A percentile compares a stretch with the other conserved stretches of the same genome.
Evolutionary conservation across 2,329 filamentous ascomycete species (phyloP).

Genomic region (Macrophomina phaseolina): DNA sequence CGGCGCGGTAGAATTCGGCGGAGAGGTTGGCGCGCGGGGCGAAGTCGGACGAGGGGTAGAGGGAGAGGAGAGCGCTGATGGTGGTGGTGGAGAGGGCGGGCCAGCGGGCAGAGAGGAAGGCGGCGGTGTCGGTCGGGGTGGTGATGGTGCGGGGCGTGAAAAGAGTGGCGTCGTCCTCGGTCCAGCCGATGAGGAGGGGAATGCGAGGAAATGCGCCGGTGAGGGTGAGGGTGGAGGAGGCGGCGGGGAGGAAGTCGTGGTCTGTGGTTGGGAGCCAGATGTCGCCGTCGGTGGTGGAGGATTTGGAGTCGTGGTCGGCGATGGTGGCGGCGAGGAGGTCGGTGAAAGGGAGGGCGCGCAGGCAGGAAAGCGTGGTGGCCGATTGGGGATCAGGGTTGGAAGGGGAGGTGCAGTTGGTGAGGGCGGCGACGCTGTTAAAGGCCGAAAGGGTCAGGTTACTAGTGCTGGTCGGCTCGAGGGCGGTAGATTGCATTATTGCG

Average conservation of each 20-base stretch:
- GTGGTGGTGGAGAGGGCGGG: conserved; percentile 41
- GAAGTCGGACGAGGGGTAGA: conserved; percentile 53
- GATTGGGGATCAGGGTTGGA: conserved; percentile 46
- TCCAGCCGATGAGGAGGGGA: conserved; percentile 53
- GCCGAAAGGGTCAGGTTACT: conserved; percentile 58
- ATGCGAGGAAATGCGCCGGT: conserved; percentile 49
- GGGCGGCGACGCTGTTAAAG: conserved; percentile 55
- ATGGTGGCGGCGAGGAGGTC: conserved; percentile 53
- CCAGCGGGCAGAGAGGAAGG: conserved; percentile 50
- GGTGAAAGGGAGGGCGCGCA: conserved; percentile 51
- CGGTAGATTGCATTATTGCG: conserved; percentile 51
- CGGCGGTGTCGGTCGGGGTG: conserved; percentile 47
- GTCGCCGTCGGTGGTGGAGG: conserved; percentile 51
- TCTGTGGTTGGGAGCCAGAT: conserved; percentile 59
- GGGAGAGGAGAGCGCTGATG: conserved; percentile 36
- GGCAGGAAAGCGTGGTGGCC: conserved; percentile 50
- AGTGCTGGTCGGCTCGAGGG: conserved; percentile 57
- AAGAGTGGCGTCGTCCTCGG: conserved; percentile 52
- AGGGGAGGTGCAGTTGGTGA: conserved; percentile 49
- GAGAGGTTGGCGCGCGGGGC: conserved; percentile 47
- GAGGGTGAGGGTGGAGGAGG: conserved; percentile 50
- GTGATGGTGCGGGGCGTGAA: conserved; percentile 49
- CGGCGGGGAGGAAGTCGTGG: conserved; percentile 55
- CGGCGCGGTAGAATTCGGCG: conserved; percentile 57
- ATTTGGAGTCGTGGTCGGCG: conserved; percentile 49